Evolutionary conservation across 805 yeast species (phyloP).

Genomic region (Lachancea lanzarotensis): DNA sequence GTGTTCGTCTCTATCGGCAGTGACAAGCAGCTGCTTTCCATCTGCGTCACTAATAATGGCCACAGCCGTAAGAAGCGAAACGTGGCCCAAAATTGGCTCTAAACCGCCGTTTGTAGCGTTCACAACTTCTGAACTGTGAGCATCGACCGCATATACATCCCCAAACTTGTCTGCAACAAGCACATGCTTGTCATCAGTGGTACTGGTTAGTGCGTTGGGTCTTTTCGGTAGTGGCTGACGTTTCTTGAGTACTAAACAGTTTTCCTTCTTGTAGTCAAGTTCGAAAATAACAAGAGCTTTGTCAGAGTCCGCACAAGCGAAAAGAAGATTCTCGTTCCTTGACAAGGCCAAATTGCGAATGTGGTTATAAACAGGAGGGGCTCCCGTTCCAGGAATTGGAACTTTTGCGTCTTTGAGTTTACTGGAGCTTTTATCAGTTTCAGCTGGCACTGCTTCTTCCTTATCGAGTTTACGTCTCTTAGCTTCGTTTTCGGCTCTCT

Average conservation of each 20-base stretch:
- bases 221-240: constrained; percentile 83
- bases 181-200: constrained; percentile 44
- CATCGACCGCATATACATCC: constrained; percentile 68
- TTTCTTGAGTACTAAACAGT: constrained; percentile 47
- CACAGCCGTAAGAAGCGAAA: constrained; percentile 88
- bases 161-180: constrained; percentile 93
- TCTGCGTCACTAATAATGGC: constrained; percentile 15
- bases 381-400: constrained; percentile 62
- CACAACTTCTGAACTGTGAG: constrained; percentile 27
- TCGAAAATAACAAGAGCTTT: constrained; percentile 66
- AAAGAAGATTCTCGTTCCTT: constrained; percentile 46
- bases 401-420: constrained; percentile 40
- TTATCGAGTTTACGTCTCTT: constrained; percentile 34
- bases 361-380: constrained; percentile 59
- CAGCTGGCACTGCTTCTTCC: constrained; percentile 42
- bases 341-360: constrained; percentile 57
- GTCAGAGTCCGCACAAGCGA: constrained; percentile 75
- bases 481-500: constrained; percentile 24
- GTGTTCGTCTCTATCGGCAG: constrained; percentile 95
- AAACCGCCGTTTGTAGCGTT: constrained; percentile 37
- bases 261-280: constrained; percentile 26
- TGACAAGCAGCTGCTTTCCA: constrained; percentile 49
- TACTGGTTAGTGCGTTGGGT: constrained; percentile 73
- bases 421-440: constrained; percentile 56
- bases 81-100: constrained; percentile 86